These are phyloP conservation scores for Globisporangium recalcitrans DNA, from an alignment of 352 stramenopile species.

Conservation along the genomic window DNA sequence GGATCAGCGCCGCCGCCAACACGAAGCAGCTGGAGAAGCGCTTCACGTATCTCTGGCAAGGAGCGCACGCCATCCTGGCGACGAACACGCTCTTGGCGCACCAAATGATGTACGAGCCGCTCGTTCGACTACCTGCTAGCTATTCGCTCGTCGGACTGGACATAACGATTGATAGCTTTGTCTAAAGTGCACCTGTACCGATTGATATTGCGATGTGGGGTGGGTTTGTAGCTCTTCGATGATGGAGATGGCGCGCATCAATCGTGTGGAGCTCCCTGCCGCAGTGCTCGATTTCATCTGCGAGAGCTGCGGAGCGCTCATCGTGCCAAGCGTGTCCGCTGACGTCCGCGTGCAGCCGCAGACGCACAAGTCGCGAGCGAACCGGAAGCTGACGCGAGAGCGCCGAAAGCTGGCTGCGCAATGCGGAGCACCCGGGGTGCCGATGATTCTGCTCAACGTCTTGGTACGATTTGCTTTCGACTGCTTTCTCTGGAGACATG, in stretches of 20 bases:
- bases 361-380: conserved; percentile 28
- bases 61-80: conserved; percentile 43
- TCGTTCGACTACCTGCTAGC: neutral
- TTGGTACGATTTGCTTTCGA: conserved; percentile 21
- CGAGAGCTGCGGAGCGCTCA: conserved; percentile 47
- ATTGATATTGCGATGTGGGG: neutral
- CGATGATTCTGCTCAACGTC: conserved; percentile 30
- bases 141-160: too few relatives aligned
- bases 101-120: conserved; percentile 37
- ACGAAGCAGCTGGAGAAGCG: conserved; percentile 60
- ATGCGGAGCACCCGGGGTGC: conserved; percentile 6
- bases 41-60: conserved; percentile 60
- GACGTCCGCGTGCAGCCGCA: conserved; percentile 48
- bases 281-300: conserved; percentile 64
- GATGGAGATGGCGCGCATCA: conserved; percentile 41
- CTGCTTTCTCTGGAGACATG: neutral
- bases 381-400: conserved; percentile 43
- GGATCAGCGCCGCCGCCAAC: conserved; percentile 19
- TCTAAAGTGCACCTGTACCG: neutral
- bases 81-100: conserved; percentile 39
- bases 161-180: too few relatives aligned
- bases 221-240: conserved; percentile 32
- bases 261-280: conserved; percentile 31
- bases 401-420: conserved; percentile 18
- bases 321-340: conserved; percentile 56